These are phyloP conservation scores for Spergularia azorica DNA, from an alignment of 179 eudicot genomes.

Conservation along the genomic window DNA sequence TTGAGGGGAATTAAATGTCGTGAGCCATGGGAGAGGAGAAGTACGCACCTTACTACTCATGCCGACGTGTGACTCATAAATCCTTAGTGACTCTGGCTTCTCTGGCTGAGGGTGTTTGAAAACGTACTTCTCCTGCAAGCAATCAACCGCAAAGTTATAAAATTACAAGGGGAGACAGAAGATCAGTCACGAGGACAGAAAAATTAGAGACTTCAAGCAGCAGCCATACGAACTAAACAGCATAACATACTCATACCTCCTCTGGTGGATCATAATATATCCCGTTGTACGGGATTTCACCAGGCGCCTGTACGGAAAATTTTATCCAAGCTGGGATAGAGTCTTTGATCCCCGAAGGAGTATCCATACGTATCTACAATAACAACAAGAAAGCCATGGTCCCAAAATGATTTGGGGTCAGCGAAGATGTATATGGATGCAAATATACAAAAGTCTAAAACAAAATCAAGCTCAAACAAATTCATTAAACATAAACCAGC, in stretches of 20 bases:
- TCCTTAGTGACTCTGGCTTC: slow-evolving; percentile 90
- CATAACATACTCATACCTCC: slow-evolving; percentile 71
- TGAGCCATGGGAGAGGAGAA: slow-evolving; percentile 27
- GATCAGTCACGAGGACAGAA: neutral
- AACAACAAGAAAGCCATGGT: no score
- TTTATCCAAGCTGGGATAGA: slow-evolving; percentile 99
- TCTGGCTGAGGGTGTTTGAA: slow-evolving; percentile 89
- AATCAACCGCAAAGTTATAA: slow-evolving; percentile 19
- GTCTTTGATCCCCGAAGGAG: slow-evolving; percentile 96
- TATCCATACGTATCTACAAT: slow-evolving; percentile 87
- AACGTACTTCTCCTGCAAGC: slow-evolving; percentile 72
- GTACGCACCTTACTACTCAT: slow-evolving; percentile 93
- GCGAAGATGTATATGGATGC: neutral
- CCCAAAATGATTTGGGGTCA: no score
- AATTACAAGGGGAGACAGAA: slow-evolving; percentile 12
- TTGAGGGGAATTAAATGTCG: neutral
- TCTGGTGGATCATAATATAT: slow-evolving; percentile 97
- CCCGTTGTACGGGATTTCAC: slow-evolving; percentile 91
- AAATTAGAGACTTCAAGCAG: slow-evolving; percentile 1
- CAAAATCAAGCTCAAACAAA: slow-evolving; percentile 21
- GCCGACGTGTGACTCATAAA: slow-evolving; percentile 93
- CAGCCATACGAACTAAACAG: slow-evolving; percentile 1
- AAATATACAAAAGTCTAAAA: slow-evolving; percentile 4
- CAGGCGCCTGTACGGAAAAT: slow-evolving; percentile 90
- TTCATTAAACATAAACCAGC: neutral